Evolutionary conservation across 163 green algal genomes (phyloP).

Genomic region (Chloroidium sp.): DNA sequence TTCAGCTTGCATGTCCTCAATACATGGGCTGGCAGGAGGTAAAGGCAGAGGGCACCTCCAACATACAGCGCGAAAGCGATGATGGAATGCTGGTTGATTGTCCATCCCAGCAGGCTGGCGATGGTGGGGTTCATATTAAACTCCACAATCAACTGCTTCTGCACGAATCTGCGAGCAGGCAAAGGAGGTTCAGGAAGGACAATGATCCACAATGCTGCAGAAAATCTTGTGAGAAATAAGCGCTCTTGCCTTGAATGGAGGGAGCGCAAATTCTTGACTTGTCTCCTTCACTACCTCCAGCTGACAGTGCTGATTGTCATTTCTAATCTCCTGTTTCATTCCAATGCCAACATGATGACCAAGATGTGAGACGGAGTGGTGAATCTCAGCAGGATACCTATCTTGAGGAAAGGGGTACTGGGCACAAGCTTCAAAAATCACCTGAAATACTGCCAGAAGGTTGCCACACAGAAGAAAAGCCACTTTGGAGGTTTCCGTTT

Average conservation of each 20-base stretch:
- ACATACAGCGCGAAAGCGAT: conserved; percentile 82
- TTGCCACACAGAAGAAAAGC: conserved; percentile 86
- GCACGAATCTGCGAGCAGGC: conserved; percentile 69
- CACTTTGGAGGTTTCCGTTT: conserved; percentile 49
- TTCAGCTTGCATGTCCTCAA: neutral
- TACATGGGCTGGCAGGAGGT: too few relatives aligned
- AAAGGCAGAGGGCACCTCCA: conserved; percentile 35
- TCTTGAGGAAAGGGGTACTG: too few relatives aligned
- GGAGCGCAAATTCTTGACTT: too few relatives aligned
- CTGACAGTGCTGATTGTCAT: too few relatives aligned
- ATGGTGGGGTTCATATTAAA: conserved; percentile 55
- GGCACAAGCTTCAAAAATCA: conserved; percentile 12
- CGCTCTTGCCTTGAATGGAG: too few relatives aligned
- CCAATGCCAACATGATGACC: neutral
- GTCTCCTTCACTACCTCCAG: too few relatives aligned
- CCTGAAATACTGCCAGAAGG: conserved; percentile 88
- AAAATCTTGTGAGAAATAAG: too few relatives aligned
- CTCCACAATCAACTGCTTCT: conserved; percentile 82
- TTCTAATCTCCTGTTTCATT: too few relatives aligned
- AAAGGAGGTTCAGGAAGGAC: too few relatives aligned
- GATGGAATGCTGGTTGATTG: conserved; percentile 72
- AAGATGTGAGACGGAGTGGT: conserved; percentile 7
- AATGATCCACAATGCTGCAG: too few relatives aligned
- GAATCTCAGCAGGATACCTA: conserved; percentile 5
- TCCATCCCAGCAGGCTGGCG: conserved; percentile 51